Evolutionary conservation across 345 rosid species (phyloP), one percentile per base, ranked within the genome.

Genomic region (Populus alba): DNA sequence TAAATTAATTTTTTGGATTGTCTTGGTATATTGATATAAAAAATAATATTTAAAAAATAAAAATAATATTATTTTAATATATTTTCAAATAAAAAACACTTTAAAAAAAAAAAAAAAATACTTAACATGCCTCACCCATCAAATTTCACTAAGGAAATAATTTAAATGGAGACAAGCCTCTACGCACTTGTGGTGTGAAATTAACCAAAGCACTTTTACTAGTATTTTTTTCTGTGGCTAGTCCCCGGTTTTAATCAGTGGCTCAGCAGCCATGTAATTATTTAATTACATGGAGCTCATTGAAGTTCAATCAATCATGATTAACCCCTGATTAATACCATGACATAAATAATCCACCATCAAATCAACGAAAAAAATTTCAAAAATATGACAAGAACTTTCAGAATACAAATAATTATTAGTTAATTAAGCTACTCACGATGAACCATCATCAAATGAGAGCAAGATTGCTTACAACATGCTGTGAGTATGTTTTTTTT

Each of bases 171-270:
- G 51, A 15, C 51, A 15, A 47, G 51, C 41, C 72, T 27, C n/a
- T 4, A 6, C 13, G 25, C 49, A 53, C 41, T 76, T 80, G 83
- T 71, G 81, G 81, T 67, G 79, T 29, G 31, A 65, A 35, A 61
- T 78, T 45, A 75, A 75, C 66, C 22, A 33, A 43, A 67, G 59
- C 25, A 59, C 72, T 18, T 20, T 27, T 27, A 8, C 62, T n/a
- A 57, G 27, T 25, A 27, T 27, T 27, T 2, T 10, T 57, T 1
- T 8, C 5, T n/a, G 29, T n/a, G 63, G 63, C 2, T 45, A n/a
- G 62, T 0, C 10, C 62, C 25, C 6, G 6, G 63, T 57, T 57
- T 57, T 9, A 1, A 0, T 1, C 1, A 47, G 51, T 13, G 51
- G 17, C 51, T 39, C 51, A 4, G 51, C 1, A 11, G 51, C 51